Base-by-base conservation (phyloP, 805 yeast species). In the Suhomyces canberraensis region DNA sequence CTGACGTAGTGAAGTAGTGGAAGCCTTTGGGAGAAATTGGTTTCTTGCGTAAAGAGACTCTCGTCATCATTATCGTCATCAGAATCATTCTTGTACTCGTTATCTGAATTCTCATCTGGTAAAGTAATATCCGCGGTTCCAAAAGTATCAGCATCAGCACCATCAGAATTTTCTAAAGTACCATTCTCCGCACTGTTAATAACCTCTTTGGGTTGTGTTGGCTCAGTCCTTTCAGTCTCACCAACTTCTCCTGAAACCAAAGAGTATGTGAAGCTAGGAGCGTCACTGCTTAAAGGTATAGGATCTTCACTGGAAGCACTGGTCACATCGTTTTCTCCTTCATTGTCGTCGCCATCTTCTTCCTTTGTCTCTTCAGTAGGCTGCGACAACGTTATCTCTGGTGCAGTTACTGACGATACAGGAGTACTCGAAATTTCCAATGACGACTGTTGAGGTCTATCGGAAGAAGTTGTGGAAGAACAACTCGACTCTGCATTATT, bases 1-100 rank as follows among this genome's bases (percentile, higher is more conserved):
- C 64, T 60, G 16, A 45, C 48, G 36, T 57, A 49, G 19, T 47
- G 42, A 26, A 61, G 44, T 25, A 60, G 46, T 2, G 63, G 60
- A 11, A 60, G 41, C 25, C 53, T 42, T 31, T 58, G 64, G 1
- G 45, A 54, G 30, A 53, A 61, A 24, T 44, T 41, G 3, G 48
- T 37, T 11, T 47, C 58, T 4, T 47, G 51, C 2, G 49, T 38
- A 25, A 36, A 27, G 3, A 48, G 9, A 21, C 52, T 45, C 33
- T 39, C 46, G 31, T 44, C 48, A 9, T 28, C 40, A 24, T 31
- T 3, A 27, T 31, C 17, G 36, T 29, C 28, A 24, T 37, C 19
- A 4, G 20, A 21, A 16, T 11, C 16, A 20, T 20, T 13, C 15
- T 11, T 13, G 28, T 6, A 25, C 7, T 11, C 30, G 6, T 8